Conservation (phyloP, 345 rosid genomes). For the Linum usitatissimum region DNA sequence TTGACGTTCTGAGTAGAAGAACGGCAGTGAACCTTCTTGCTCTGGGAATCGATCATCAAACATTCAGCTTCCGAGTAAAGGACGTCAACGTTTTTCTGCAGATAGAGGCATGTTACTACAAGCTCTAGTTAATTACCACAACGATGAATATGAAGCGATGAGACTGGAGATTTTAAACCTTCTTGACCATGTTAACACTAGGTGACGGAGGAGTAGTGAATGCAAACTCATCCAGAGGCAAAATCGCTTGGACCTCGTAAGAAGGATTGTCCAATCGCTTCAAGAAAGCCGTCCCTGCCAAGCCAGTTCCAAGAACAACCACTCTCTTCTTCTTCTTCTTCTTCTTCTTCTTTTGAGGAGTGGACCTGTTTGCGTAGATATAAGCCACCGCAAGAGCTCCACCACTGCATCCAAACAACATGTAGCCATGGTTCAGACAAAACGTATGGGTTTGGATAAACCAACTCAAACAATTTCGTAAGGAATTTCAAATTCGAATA, state of each 20-base stretch:
- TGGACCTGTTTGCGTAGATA: slow-evolving; percentile 48
- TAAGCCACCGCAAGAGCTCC: slow-evolving; percentile 77
- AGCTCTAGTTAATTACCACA: background rate
- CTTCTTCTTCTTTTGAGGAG: too few species aligned
- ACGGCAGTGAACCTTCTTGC: slow-evolving; percentile 76
- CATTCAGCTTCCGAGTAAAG: slow-evolving; percentile 82
- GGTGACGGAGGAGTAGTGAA: slow-evolving; percentile 98
- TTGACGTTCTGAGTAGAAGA: slow-evolving; percentile 27
- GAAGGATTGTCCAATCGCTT: slow-evolving; percentile 48
- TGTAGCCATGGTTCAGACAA: background rate
- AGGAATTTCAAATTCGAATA: too few species aligned
- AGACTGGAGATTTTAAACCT: slow-evolving; percentile 36
- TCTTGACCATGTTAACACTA: slow-evolving; percentile 72
- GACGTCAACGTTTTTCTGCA: slow-evolving; percentile 49
- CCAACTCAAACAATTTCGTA: background rate
- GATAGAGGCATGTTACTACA: background rate
- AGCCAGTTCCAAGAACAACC: slow-evolving; percentile 92
- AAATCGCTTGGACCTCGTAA: slow-evolving; percentile 77
- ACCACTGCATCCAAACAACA: slow-evolving; percentile 42
- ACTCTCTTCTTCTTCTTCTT: slow-evolving; percentile 75
- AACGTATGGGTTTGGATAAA: too few species aligned
- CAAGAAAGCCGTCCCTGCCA: slow-evolving; percentile 93
- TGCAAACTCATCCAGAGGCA: slow-evolving; percentile 93
- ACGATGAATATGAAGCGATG: background rate
- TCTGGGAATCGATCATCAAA: slow-evolving; percentile 64